Conservation (phyloP, 495 filamentous ascomycete genomes). For the Oidiodendron maius region DNA sequence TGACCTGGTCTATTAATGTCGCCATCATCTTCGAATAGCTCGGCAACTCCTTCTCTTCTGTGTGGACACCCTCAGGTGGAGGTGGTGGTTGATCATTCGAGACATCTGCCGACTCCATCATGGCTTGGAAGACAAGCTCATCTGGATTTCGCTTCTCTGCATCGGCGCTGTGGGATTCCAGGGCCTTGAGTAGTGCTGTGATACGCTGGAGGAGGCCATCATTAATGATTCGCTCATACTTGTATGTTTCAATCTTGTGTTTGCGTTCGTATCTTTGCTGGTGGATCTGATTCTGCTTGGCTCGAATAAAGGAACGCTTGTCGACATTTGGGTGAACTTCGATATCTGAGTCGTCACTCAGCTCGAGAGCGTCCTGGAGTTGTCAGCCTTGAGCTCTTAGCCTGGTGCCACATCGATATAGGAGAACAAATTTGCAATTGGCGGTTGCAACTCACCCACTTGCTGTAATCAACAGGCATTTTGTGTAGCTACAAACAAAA, state of each 20-base stretch:
- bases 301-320: conserved; percentile 96
- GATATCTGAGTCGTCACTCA: conserved; percentile 96
- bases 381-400: conserved; percentile 17
- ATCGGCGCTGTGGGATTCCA: conserved; percentile 62
- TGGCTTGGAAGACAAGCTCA: conserved; percentile 76
- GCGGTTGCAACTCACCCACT: conserved; percentile 75
- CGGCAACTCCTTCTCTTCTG: conserved; percentile 65
- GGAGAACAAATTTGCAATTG: too few relatives aligned
- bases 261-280: conserved; percentile 76
- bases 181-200: conserved; percentile 62
- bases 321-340: conserved; percentile 99
- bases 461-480: conserved; percentile 94
- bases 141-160: conserved; percentile 59
- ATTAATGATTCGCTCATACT: conserved; percentile 91
- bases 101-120: conserved; percentile 64
- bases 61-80: conserved; percentile 65
- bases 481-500: too few relatives aligned
- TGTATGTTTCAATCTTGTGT: conserved; percentile 82
- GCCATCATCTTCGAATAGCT: conserved; percentile 97
- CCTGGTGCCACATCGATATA: too few relatives aligned
- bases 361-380: conserved; percentile 75
- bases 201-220: conserved; percentile 82
- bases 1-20: conserved; percentile 84
- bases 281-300: conserved; percentile 96
- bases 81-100: conserved; percentile 73